phyloP scores from a whole-genome alignment of 2,329 filamentous ascomycete species.

The Blastomyces silverae region DNA sequence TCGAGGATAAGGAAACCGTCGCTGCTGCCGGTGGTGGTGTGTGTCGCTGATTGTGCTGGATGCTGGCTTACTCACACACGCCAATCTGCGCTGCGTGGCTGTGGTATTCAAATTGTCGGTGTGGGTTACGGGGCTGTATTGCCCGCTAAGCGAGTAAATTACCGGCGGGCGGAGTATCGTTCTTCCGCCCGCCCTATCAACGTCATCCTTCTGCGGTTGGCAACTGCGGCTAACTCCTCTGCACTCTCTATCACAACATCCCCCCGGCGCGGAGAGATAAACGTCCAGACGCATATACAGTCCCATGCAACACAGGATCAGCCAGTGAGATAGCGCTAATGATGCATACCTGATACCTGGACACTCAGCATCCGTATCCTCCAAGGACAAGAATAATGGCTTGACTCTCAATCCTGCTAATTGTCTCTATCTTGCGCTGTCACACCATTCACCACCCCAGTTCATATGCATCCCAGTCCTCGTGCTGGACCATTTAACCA shows the following conservation, averaged over 20 bases:
- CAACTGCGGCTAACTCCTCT: too few species aligned
- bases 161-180: background rate
- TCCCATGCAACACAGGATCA: background rate
- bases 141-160: constrained; percentile 31
- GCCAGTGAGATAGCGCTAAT: background rate
- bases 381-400: background rate
- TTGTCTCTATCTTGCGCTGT: background rate
- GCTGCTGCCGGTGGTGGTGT: background rate
- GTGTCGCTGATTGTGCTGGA: background rate
- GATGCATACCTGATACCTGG: background rate
- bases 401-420: background rate
- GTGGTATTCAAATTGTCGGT: constrained; percentile 8
- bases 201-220: too few species aligned
- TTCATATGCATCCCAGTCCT: background rate
- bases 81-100: background rate
- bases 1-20: constrained; percentile 2
- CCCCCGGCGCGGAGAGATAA: too few species aligned
- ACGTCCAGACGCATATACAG: too few species aligned
- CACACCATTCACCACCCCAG: background rate
- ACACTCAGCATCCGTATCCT: background rate
- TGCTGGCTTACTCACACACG: background rate
- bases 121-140: constrained; percentile 15
- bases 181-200: background rate
- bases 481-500: background rate
- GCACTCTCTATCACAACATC: too few species aligned